Evolutionary conservation across 139 green algal genomes (phyloP).

Genomic region (Tetradesmus lagerheimii): DNA sequence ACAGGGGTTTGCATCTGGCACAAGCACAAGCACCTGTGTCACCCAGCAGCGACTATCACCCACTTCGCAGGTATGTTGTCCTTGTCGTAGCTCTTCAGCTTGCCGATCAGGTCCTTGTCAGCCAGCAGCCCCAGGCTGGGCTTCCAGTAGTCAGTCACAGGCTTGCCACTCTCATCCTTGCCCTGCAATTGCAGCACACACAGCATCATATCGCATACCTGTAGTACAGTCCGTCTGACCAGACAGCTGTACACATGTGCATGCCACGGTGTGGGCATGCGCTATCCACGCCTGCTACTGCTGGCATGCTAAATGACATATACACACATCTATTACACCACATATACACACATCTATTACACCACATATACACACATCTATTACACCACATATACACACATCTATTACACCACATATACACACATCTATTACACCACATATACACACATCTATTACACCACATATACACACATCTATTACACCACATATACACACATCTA

Average conservation of each 20-base stretch:
- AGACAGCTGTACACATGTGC: neutral
- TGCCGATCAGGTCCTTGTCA: slow-evolving; percentile 81
- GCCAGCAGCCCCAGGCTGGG: slow-evolving; percentile 73
- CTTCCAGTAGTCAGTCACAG: slow-evolving; percentile 85
- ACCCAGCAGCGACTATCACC: neutral
- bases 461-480: neutral
- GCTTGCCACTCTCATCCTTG: slow-evolving; percentile 74
- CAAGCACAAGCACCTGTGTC: neutral
- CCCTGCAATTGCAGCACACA: slow-evolving; percentile 1
- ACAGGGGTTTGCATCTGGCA: neutral
- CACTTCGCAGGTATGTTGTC: slow-evolving; percentile 73
- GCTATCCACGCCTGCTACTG: neutral
- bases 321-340: too few relatives aligned
- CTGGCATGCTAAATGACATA: neutral
- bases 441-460: too few relatives aligned
- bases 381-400: too few relatives aligned
- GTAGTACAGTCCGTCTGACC: neutral
- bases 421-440: too few relatives aligned
- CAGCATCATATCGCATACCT: neutral
- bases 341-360: too few relatives aligned
- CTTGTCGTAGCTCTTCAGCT: slow-evolving; percentile 86
- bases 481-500: neutral
- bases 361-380: too few relatives aligned
- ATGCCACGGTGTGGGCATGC: neutral
- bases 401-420: too few relatives aligned